These are phyloP conservation scores for Tylopilus vinaceipallidus DNA, from an alignment of 768 basidiomycete species.

Conservation along the genomic window DNA sequence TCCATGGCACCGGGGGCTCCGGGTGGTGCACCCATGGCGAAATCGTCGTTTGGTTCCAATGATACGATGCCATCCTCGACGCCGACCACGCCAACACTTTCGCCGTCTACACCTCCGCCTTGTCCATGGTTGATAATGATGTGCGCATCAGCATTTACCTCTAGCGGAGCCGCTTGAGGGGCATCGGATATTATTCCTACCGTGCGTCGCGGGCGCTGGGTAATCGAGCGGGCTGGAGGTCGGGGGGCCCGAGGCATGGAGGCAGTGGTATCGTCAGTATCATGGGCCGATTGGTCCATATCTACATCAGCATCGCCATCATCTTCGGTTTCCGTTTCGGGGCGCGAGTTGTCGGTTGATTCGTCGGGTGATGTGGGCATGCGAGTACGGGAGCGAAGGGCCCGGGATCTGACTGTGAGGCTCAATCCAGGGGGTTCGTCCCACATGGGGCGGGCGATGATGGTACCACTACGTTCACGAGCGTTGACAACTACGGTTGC, in stretches of 20 bases:
- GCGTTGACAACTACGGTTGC: slow-evolving; percentile 53
- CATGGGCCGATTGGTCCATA: slow-evolving; percentile 44
- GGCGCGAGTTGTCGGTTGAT: slow-evolving; percentile 51
- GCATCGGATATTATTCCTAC: slow-evolving; percentile 49
- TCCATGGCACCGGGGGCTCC: slow-evolving; percentile 83
- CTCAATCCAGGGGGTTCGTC: slow-evolving; percentile 36
- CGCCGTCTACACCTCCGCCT: slow-evolving; percentile 38
- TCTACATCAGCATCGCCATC: slow-evolving; percentile 59
- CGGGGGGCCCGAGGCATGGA: slow-evolving; percentile 29
- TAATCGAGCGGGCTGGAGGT: slow-evolving; percentile 30
- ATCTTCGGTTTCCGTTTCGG: slow-evolving; percentile 79
- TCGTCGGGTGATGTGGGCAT: slow-evolving; percentile 40
- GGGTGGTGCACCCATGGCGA: slow-evolving; percentile 87
- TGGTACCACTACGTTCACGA: slow-evolving; percentile 75
- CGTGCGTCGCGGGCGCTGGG: slow-evolving; percentile 38
- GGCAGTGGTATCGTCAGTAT: slow-evolving; percentile 31
- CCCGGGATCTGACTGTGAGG: slow-evolving; percentile 30
- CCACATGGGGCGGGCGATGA: slow-evolving; percentile 66
- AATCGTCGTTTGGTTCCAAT: slow-evolving; percentile 80
- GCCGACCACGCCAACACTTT: slow-evolving; percentile 42
- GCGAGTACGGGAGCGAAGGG: slow-evolving; percentile 29
- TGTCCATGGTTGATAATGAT: slow-evolving; percentile 50
- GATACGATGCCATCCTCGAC: slow-evolving; percentile 78
- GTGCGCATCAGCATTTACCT: slow-evolving; percentile 47
- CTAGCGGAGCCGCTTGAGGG: slow-evolving; percentile 32